These are phyloP conservation scores for Scutellaria baicalensis DNA, from an alignment of 257 asterid species.

Conservation along the genomic window DNA sequence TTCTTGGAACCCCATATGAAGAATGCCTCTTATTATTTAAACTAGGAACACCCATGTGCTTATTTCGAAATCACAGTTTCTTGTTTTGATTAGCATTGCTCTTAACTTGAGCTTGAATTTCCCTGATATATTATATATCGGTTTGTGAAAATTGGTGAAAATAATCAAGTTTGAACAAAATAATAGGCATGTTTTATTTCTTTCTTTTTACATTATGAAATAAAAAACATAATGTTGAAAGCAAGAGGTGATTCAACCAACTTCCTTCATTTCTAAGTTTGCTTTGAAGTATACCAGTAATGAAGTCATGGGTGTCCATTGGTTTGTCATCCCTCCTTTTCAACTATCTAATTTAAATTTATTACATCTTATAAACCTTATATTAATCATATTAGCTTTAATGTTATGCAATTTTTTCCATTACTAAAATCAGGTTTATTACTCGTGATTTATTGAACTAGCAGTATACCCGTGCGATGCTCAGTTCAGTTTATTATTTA, in stretches of 20 bases:
- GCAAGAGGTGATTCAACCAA: background rate
- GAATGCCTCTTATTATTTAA: background rate
- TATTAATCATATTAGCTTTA: too few relatives aligned
- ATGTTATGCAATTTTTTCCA: too few relatives aligned
- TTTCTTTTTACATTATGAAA: too few relatives aligned
- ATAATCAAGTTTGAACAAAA: background rate
- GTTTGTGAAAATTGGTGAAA: background rate
- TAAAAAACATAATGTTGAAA: too few relatives aligned
- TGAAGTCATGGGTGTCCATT: background rate
- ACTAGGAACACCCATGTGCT: background rate
- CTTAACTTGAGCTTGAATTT: background rate
- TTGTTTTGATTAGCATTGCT: background rate
- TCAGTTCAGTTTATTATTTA: too few relatives aligned
- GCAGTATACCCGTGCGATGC: too few relatives aligned
- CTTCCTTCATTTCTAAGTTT: background rate
- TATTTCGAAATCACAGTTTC: background rate
- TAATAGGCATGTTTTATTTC: background rate
- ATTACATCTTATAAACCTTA: too few relatives aligned
- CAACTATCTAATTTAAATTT: too few relatives aligned
- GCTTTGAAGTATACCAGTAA: background rate
- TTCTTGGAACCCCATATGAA: background rate
- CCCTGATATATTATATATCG: too few relatives aligned
- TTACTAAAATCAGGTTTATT: too few relatives aligned
- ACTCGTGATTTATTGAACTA: too few relatives aligned
- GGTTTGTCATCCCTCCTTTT: background rate